A percentile compares a stretch with the other conserved stretches of the same genome.
Evolutionary conservation across 2,329 filamentous ascomycete species (phyloP).

Genomic region (Xylaria sp.): DNA sequence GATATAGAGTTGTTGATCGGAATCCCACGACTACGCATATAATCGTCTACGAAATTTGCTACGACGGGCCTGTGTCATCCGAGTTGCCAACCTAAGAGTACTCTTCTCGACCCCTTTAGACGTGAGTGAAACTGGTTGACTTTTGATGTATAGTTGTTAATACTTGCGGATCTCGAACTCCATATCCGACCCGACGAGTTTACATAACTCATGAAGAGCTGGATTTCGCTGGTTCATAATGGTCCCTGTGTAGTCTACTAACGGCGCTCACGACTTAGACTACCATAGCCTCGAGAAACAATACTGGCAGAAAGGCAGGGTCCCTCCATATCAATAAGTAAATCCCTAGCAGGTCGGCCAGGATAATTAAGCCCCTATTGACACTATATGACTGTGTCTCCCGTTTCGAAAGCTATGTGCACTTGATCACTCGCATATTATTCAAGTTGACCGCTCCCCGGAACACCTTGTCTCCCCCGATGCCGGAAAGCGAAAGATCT

Average conservation of each 20-base stretch:
- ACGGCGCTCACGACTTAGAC: no score
- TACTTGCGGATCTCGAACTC: slow-evolving; percentile 1
- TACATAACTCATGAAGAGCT: neutral
- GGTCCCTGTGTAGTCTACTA: no score
- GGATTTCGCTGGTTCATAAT: neutral
- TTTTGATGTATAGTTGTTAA: neutral
- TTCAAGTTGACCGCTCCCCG: no score
- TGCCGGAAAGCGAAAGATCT: no score
- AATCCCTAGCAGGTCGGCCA: no score
- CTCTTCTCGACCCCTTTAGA: neutral
- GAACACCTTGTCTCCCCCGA: no score
- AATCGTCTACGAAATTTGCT: neutral
- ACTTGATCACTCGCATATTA: no score
- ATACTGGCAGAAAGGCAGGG: neutral
- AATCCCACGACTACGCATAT: neutral
- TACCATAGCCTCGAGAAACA: neutral
- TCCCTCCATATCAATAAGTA: neutral
- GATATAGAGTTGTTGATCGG: slow-evolving; percentile 7
- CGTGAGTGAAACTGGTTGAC: neutral
- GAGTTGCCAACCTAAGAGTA: slow-evolving; percentile 8
- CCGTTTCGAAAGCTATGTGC: no score
- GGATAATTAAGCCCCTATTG: no score
- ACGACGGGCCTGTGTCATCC: neutral
- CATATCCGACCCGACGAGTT: neutral
- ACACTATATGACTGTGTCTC: no score